Evolutionary conservation across 495 filamentous ascomycete genomes (phyloP).

Genomic region (Lichenothelia convexa): DNA sequence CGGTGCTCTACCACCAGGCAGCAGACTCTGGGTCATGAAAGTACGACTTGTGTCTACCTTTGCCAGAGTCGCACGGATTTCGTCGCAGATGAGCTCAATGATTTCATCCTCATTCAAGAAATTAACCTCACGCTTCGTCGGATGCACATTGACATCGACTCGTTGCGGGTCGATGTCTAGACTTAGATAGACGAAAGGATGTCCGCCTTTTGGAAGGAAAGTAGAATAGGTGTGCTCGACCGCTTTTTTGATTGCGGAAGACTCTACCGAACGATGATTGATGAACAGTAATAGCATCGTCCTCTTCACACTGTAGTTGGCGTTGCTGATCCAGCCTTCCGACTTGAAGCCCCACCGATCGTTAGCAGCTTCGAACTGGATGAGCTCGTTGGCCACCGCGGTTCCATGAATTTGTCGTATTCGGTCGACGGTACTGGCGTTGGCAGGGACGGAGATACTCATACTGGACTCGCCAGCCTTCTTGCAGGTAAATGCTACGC

Average conservation of each 20-base stretch:
- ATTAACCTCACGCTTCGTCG: constrained; percentile 94
- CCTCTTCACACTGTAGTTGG: constrained; percentile 89
- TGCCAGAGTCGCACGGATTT: constrained; percentile 60
- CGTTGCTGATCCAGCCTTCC: constrained; percentile 71
- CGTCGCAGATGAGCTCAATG: constrained; percentile 68
- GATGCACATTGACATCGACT: constrained; percentile 96
- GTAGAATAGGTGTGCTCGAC: constrained; percentile 79
- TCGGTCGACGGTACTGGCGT: constrained; percentile 54
- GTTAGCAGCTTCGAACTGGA: constrained; percentile 56
- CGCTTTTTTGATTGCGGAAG: constrained; percentile 69
- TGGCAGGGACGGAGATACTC: constrained; percentile 58
- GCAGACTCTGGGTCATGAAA: constrained; percentile 80
- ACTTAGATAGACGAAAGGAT: constrained; percentile 86
- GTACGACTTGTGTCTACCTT: constrained; percentile 89
- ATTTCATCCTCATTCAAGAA: constrained; percentile 98
- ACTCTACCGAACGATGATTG: constrained; percentile 94
- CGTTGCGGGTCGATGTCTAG: constrained; percentile 84
- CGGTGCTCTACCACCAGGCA: constrained; percentile 44
- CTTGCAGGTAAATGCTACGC: constrained; percentile 89
- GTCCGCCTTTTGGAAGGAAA: constrained; percentile 86
- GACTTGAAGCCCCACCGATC: constrained; percentile 67
- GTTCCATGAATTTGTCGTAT: constrained; percentile 83
- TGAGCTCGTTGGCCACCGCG: constrained; percentile 72
- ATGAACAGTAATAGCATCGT: constrained; percentile 86
- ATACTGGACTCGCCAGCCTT: constrained; percentile 79